These are phyloP conservation scores for Lactarius indigo DNA, from an alignment of 768 basidiomycete genomes.

Conservation along the genomic window DNA sequence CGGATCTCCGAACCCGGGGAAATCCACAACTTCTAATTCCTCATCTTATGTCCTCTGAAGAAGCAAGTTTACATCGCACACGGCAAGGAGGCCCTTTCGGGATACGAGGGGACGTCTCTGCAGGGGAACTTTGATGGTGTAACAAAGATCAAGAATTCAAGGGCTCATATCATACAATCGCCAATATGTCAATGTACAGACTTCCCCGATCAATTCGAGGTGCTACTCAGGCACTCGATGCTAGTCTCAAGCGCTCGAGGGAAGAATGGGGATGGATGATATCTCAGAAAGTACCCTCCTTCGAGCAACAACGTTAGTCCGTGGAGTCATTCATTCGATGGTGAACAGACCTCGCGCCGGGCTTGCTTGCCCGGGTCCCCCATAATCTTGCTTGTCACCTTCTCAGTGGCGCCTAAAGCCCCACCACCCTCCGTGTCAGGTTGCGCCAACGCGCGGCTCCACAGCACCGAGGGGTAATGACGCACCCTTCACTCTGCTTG, in stretches of 20 bases:
- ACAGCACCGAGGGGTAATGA: not conserved
- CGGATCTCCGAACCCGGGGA: slow-evolving; percentile 13
- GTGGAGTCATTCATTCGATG: not conserved
- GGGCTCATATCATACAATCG: not conserved
- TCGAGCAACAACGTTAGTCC: slow-evolving; percentile 3
- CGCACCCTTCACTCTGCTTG: slow-evolving; percentile 21
- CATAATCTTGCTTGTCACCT: slow-evolving; percentile 17
- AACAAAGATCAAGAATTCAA: too few species aligned
- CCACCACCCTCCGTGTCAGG: slow-evolving; percentile 9
- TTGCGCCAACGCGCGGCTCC: not conserved
- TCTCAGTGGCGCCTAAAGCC: slow-evolving; percentile 21
- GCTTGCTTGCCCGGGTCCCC: slow-evolving; percentile 14
- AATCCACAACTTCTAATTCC: slow-evolving; percentile 15
- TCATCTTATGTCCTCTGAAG: slow-evolving; percentile 18
- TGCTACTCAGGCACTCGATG: not conserved
- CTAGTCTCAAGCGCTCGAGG: not conserved
- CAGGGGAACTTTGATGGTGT: too few species aligned
- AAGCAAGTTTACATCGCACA: not conserved
- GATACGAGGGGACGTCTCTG: not conserved
- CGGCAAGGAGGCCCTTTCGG: too few species aligned
- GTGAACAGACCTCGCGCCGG: slow-evolving; percentile 20
- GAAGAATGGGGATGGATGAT: not conserved
- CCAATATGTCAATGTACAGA: not conserved
- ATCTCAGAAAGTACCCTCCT: slow-evolving; percentile 12
- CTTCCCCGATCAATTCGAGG: not conserved